Evolutionary conservation across 2,329 filamentous ascomycete species (phyloP).

Genomic region (Sclerotinia trifoliorum): DNA sequence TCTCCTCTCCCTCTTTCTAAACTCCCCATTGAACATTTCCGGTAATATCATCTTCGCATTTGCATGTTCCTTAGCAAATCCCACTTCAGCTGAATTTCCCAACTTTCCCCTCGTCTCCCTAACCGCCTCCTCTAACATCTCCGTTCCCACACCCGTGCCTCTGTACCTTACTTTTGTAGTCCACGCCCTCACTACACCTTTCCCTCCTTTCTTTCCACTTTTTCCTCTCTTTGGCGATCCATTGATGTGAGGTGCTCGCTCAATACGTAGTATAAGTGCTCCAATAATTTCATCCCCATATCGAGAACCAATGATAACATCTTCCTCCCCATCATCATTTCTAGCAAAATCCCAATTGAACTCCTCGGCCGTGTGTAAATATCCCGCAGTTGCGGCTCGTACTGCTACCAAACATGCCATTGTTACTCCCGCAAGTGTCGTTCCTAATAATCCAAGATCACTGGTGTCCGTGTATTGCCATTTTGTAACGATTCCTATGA

Average conservation of each 20-base stretch:
- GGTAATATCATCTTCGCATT: slow-evolving; percentile 67
- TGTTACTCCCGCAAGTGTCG: slow-evolving; percentile 58
- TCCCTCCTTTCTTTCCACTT: slow-evolving; percentile 52
- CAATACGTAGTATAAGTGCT: slow-evolving; percentile 65
- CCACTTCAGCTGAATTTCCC: slow-evolving; percentile 64
- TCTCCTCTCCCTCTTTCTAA: slow-evolving; percentile 58
- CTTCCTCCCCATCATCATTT: slow-evolving; percentile 44
- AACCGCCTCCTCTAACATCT: slow-evolving; percentile 73
- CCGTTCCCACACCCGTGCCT: slow-evolving; percentile 67
- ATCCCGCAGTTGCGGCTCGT: slow-evolving; percentile 59
- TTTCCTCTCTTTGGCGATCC: slow-evolving; percentile 31
- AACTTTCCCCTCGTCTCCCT: slow-evolving; percentile 64
- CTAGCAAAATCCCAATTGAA: slow-evolving; percentile 35
- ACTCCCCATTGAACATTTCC: slow-evolving; percentile 58
- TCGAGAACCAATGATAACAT: slow-evolving; percentile 63
- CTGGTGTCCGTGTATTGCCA: slow-evolving; percentile 42
- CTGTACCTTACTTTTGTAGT: slow-evolving; percentile 71
- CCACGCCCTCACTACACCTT: slow-evolving; percentile 77
- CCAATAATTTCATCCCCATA: slow-evolving; percentile 70
- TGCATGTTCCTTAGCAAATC: slow-evolving; percentile 75
- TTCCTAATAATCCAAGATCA: slow-evolving; percentile 56
- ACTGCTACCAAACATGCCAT: slow-evolving; percentile 64
- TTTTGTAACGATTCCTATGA: slow-evolving; percentile 48
- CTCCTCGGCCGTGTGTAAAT: slow-evolving; percentile 43
- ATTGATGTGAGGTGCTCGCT: slow-evolving; percentile 42